Evolutionary conservation across 2,329 filamentous ascomycete genomes (phyloP).

Genomic region (Fusarium globosum): DNA sequence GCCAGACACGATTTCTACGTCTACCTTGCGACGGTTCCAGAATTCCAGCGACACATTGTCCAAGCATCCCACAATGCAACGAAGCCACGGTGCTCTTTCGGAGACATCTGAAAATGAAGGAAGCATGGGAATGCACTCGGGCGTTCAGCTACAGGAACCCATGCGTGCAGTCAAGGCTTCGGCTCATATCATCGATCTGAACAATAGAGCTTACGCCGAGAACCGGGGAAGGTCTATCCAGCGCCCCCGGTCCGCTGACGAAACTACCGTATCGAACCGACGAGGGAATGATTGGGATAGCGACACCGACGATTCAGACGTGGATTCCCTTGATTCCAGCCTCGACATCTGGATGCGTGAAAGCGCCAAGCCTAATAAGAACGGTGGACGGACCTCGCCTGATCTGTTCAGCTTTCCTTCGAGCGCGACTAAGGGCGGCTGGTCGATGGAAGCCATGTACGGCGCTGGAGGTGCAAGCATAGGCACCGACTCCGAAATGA

Average conservation of each 20-base stretch:
- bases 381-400: slow-evolving; percentile 54
- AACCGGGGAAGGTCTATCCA: slow-evolving; percentile 43
- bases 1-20: slow-evolving; percentile 69
- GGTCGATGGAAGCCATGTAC: slow-evolving; percentile 62
- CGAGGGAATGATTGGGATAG: slow-evolving; percentile 58
- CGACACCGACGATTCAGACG: slow-evolving; percentile 55
- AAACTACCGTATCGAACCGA: slow-evolving; percentile 56
- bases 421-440: slow-evolving; percentile 51
- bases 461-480: slow-evolving; percentile 47
- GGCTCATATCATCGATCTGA: slow-evolving; percentile 37
- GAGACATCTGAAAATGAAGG: slow-evolving; percentile 43
- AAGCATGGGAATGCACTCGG: slow-evolving; percentile 29
- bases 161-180: slow-evolving; percentile 33
- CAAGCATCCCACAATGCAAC: slow-evolving; percentile 45
- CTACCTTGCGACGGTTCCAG: slow-evolving; percentile 62
- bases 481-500: slow-evolving; percentile 52
- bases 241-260: slow-evolving; percentile 61
- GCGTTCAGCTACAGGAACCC: slow-evolving; percentile 26
- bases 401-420: slow-evolving; percentile 66
- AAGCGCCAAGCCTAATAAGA: slow-evolving; percentile 55
- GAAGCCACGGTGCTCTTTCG: slow-evolving; percentile 48
- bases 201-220: slow-evolving; percentile 35
- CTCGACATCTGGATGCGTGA: slow-evolving; percentile 70
- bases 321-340: slow-evolving; percentile 59
- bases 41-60: slow-evolving; percentile 62